A percentile compares a stretch with the other conserved stretches of the same genome.
Evolutionary conservation across 805 yeast species (phyloP).

Genomic region (Sugiyamaella smithiae): DNA sequence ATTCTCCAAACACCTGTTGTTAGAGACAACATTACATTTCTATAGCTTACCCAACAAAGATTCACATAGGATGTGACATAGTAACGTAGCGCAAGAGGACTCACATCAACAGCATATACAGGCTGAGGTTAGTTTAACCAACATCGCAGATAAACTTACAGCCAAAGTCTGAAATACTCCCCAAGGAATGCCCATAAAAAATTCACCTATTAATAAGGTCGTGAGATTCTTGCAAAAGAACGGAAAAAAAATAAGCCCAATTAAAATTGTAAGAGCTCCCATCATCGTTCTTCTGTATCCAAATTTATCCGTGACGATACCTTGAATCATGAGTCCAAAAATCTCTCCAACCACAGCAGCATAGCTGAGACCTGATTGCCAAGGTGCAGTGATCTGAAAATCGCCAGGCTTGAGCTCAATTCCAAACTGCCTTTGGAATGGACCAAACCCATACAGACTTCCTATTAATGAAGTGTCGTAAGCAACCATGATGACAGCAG

Average conservation of each 20-base stretch:
- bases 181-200: constrained; percentile 40
- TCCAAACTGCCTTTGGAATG: constrained; percentile 24
- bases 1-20: constrained; percentile 51
- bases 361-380: constrained; percentile 39
- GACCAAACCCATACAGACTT: constrained; percentile 38
- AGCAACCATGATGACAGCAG: constrained; percentile 49
- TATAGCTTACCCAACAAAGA: constrained; percentile 46
- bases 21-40: too few species aligned
- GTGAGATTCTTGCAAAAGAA: constrained; percentile 41
- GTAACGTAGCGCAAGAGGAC: constrained; percentile 48
- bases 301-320: constrained; percentile 41
- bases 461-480: constrained; percentile 43
- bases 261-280: neutral
- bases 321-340: constrained; percentile 45
- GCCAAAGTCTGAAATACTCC: constrained; percentile 52
- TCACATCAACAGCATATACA: constrained; percentile 55
- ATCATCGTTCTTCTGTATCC: constrained; percentile 47
- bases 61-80: constrained; percentile 50
- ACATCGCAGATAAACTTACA: constrained; percentile 28
- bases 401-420: constrained; percentile 18
- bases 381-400: constrained; percentile 22
- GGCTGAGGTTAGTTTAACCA: constrained; percentile 33
- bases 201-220: constrained; percentile 16
- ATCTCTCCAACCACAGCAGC: constrained; percentile 35
- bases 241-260: constrained; percentile 28